A percentile compares a stretch with the other conserved stretches of the same genome.
Evolutionary conservation across 805 yeast species (phyloP).

Genomic region (Saturnispora sekii): DNA sequence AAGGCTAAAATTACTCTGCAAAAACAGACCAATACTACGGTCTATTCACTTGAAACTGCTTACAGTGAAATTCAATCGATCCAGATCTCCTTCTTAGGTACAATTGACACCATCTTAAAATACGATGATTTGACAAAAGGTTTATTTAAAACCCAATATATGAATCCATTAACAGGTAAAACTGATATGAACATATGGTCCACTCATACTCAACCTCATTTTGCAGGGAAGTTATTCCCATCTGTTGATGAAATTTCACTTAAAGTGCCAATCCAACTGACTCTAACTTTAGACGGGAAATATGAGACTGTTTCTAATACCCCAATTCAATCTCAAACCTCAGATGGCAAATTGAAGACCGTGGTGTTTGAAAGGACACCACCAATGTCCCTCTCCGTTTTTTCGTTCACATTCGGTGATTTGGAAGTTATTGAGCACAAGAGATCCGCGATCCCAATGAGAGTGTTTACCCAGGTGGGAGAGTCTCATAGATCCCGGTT

Average conservation of each 20-base stretch:
- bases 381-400: slow-evolving; percentile 50
- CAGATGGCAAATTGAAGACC: slow-evolving; percentile 19
- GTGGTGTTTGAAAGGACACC: slow-evolving; percentile 46
- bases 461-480: slow-evolving; percentile 48
- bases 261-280: slow-evolving; percentile 42
- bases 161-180: slow-evolving; percentile 38
- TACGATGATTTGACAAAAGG: slow-evolving; percentile 52
- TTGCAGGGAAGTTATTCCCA: slow-evolving; percentile 56
- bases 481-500: slow-evolving; percentile 37
- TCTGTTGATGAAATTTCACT: slow-evolving; percentile 55
- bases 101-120: slow-evolving; percentile 40
- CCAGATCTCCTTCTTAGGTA: slow-evolving; percentile 39
- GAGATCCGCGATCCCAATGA: slow-evolving; percentile 32
- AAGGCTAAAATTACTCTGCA: slow-evolving; percentile 24
- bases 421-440: slow-evolving; percentile 40
- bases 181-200: slow-evolving; percentile 47
- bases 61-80: slow-evolving; percentile 8
- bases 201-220: slow-evolving; percentile 65
- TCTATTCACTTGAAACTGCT: slow-evolving; percentile 15
- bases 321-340: slow-evolving; percentile 21
- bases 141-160: slow-evolving; percentile 57
- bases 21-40: slow-evolving; percentile 31
- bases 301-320: slow-evolving; percentile 48
- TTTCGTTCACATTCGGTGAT: slow-evolving; percentile 64
- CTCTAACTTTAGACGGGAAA: slow-evolving; percentile 34